Evolutionary conservation across 225 moss, liverwort and hornwort species (phyloP), one percentile per base, ranked within the genome.

Genomic region (Marchantia paleacea): DNA sequence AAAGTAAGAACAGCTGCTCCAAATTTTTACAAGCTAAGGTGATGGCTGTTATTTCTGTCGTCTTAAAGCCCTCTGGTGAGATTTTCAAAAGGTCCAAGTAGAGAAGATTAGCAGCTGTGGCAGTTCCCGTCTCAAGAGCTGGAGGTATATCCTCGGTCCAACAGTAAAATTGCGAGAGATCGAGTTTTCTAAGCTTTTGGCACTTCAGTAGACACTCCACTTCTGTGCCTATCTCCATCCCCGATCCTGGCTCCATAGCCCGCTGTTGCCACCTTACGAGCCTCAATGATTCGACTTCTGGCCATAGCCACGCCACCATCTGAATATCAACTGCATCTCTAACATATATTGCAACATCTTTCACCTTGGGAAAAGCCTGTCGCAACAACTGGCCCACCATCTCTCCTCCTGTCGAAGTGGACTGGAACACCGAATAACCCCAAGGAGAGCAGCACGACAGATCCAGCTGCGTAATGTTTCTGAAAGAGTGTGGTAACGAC

Each of bases 81-180:
- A 96, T 87, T 80, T 96, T 92, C 74, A 96, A 82, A 60, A 96
- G 85, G 83, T 96, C 91, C 83, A 96, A 78, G 30, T 88, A 81
- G 73, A 87, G 82, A 14, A 96, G 79, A 67, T 90, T 94, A 49
- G 73, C 80, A n/a, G 94, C 90, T 25, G 82, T 80, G 16, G 72
- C 55, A 18, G 78, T 82, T 39, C 66, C 90, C 6, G 83, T 69
- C 30, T 85, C 86, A 1, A 96, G 81, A 47, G 90, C 92, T 15
- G 91, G 94, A 52, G 90, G 90, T 0, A 96, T 89, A 76, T 96
- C 96, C 80, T 94, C 96, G 11, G 96, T 96, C 96, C 96, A 96
- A 71, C 94, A 92, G 60, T 94, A 96, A 52, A 94, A 96, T 74
- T 93, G 86, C 8, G 96, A 94, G 7, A 96, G 88, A 77, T 96